Evolutionary conservation across 2,329 filamentous ascomycete species (phyloP).

Genomic region (Lachnellula willkommii): DNA sequence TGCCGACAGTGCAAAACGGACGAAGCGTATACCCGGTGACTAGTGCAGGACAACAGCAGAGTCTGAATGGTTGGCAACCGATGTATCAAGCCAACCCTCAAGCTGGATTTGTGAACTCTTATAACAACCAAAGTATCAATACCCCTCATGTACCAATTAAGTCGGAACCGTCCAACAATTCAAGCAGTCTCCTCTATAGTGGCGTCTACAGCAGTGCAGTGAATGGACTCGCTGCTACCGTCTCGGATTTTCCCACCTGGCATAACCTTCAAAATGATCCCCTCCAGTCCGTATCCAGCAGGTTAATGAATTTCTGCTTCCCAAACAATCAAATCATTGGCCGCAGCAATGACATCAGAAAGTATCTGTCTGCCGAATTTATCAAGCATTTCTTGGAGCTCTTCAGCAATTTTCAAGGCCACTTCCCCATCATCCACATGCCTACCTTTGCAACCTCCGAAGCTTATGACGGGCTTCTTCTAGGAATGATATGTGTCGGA

Average conservation of each 20-base stretch:
- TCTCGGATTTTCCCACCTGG: constrained; percentile 37
- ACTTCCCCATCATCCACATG: constrained; percentile 68
- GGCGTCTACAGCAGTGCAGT: constrained; percentile 20
- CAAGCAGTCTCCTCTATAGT: constrained; percentile 10
- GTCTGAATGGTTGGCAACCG: constrained; percentile 65
- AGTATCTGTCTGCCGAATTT: constrained; percentile 61
- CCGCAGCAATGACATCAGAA: constrained; percentile 46
- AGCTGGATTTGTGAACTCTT: constrained; percentile 53
- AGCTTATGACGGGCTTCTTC: constrained; percentile 60
- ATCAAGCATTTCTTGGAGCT: constrained; percentile 65
- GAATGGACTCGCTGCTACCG: constrained; percentile 30
- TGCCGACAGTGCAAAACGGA: constrained; percentile 22
- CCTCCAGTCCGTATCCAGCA: constrained; percentile 49
- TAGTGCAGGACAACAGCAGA: constrained; percentile 52
- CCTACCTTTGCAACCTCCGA: constrained; percentile 64
- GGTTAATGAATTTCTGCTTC: constrained; percentile 53
- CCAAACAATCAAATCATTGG: constrained; percentile 51
- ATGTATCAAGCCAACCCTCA: constrained; percentile 72
- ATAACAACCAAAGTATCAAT: constrained; percentile 51
- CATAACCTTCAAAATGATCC: constrained; percentile 38
- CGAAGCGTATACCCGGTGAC: constrained; percentile 52
- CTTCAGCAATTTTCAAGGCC: constrained; percentile 67
- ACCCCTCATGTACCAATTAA: constrained; percentile 64
- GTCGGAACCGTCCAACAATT: constrained; percentile 36
- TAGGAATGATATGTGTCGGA: constrained; percentile 67